Evolutionary conservation across 805 yeast species (phyloP), one percentile per base, ranked within the genome.

Genomic region (Grigorovia jiainica): DNA sequence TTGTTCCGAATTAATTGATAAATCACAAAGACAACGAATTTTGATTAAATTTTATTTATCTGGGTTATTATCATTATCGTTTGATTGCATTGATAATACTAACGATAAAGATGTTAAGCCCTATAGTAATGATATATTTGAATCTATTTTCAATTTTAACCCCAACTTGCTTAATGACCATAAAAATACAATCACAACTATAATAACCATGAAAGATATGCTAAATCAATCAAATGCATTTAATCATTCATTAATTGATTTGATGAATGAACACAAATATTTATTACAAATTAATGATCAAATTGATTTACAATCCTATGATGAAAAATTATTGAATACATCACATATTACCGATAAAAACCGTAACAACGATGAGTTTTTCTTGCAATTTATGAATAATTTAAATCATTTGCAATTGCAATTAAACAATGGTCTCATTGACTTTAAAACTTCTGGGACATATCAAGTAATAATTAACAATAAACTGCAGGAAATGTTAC

Each of bases 1-100:
- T 3, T 41, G 58, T 1, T 41, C 41, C 3, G 41, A 42, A 7
- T 48, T 71, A n/a, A 57, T 55, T 30, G 47, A 42, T 4, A 66
- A 60, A 34, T 48, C 67, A 21, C 51, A 57, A 36, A 60, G 64
- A 42, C 54, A 66, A 10, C 70, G 67, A 27, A 47, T 59, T 24
- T 41, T 71, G 34, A 59, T 73, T 41, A 61, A 72, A n/a, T 64
- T 69, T 36, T 52, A 67, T 39, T 53, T 73, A 3, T 70, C 75
- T 52, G 58, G 67, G 32, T 45, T 72, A 17, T 45, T 73, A 35
- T 65, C 76, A 1, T 50, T 65, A 25, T 30, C 36, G 11, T 29
- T 20, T 3, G 15, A 27, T 3, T 11, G 11, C n/a, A 13, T 27
- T 13, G 15, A 27, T 27, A 7, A 13, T 6, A 27, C 4, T 13